Evolutionary conservation across 2,329 filamentous ascomycete species (phyloP).

Genomic region (Cryphonectria radicalis): DNA sequence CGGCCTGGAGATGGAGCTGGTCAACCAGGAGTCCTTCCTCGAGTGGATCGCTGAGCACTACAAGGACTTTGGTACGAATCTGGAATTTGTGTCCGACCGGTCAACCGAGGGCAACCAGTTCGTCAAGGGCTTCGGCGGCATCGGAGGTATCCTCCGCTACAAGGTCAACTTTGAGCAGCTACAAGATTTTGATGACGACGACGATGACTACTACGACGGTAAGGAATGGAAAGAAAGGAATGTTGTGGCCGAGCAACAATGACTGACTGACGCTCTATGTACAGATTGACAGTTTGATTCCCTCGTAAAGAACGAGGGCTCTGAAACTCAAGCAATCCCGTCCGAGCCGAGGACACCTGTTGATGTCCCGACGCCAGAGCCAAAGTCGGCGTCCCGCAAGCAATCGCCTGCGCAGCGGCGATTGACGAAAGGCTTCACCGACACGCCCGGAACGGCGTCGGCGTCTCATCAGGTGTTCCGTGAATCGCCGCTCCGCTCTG

Average conservation of each 20-base stretch:
- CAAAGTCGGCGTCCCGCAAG: slow-evolving; percentile 42
- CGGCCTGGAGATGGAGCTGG: slow-evolving; percentile 95
- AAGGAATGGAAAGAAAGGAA: slow-evolving; percentile 31
- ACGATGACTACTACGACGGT: slow-evolving; percentile 88
- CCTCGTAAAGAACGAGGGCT: slow-evolving; percentile 89
- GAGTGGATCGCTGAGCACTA: slow-evolving; percentile 99
- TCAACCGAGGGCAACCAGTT: slow-evolving; percentile 99
- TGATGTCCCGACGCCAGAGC: slow-evolving; percentile 48
- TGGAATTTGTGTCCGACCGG: slow-evolving; percentile 97
- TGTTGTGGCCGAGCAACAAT: background rate
- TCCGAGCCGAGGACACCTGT: slow-evolving; percentile 37
- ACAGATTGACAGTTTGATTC: slow-evolving; percentile 86
- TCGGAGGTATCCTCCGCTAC: slow-evolving; percentile 96
- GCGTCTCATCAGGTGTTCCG: slow-evolving; percentile 57
- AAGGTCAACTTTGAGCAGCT: slow-evolving; percentile 99
- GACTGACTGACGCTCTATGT: slow-evolving; percentile 3
- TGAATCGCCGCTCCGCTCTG: slow-evolving; percentile 70
- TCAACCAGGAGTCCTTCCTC: slow-evolving; percentile 88
- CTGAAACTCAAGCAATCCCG: slow-evolving; percentile 62
- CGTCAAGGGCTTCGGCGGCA: slow-evolving; percentile 98
- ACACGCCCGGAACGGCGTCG: slow-evolving; percentile 49
- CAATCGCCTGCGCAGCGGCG: slow-evolving; percentile 47
- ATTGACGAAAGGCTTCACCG: slow-evolving; percentile 51
- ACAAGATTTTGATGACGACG: slow-evolving; percentile 85
- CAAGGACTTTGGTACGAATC: slow-evolving; percentile 92